Base-by-base conservation (phyloP, 2,329 filamentous ascomycete species). In the Monascus ruber region DNA sequence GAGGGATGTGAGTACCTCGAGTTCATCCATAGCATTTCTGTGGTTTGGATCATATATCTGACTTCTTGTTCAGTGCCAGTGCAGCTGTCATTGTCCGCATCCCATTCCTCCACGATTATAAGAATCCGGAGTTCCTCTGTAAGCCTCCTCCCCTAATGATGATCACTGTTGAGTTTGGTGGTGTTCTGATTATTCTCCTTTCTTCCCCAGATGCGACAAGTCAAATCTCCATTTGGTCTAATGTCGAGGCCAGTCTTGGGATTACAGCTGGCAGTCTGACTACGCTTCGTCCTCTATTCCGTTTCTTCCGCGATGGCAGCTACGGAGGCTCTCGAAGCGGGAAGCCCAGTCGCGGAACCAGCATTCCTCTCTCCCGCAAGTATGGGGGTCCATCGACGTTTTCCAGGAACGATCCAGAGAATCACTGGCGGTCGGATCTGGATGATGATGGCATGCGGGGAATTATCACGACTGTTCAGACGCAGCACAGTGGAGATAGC, bases 231-330 rank as follows among this genome's bases (percentile, higher is more conserved):
- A 67, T 1, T 58, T 34, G 33, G 33, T 34, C 33, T 24, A 34
- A 34, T 24, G 24, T 34, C 33, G 33, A 34, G 24, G 33, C 11
- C 33, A 24, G 33, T 10, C 33, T 34, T 10, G 33, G 33, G 5
- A 34, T 34, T 24, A 34, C 24, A 24, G 33, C 33, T 34, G 33
- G 33, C 9, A 61, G 56, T 42, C 52, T 68, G 11, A 64, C 62
- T 5, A 66, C 68, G 1, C 59, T 72, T 2, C 65, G 68, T 2
- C 71, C 71, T 1, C 58, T 74, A 0, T 59, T 73, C 34, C 66
- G 58, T 37, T 61, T 57, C 53, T 54, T 60, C 41, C 51, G 52
- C 6, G 55, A 55, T 33, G 41, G 51, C 34, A 53, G 48, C 41
- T 58, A 52, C 24, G 43, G 27, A 6, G 42, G 46, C 7, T 49